phyloP scores from a whole-genome alignment of 2,329 filamentous ascomycete genomes.

The Sarocladium brachiariae region DNA sequence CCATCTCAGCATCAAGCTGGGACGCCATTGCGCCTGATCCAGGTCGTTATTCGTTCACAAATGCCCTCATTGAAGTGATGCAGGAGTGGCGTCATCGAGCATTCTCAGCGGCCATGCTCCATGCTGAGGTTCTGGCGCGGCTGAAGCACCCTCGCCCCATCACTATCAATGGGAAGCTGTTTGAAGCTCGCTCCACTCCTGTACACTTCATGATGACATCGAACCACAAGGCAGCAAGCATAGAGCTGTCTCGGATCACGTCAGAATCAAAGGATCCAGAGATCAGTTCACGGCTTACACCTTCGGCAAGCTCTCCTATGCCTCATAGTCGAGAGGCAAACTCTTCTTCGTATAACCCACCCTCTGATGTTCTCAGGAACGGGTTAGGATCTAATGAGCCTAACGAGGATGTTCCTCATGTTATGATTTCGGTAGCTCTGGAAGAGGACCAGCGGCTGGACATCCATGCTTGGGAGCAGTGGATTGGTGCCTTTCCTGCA shows the following conservation, averaged over 20 bases:
- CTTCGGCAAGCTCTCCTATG: conserved; percentile 23
- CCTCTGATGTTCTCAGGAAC: neutral
- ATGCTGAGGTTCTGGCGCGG: conserved; percentile 53
- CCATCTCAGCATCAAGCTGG: conserved; percentile 56
- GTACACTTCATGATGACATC: conserved; percentile 59
- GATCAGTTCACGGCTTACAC: neutral
- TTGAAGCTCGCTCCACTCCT: conserved; percentile 51
- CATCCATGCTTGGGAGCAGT: conserved; percentile 52
- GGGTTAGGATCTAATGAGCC: conserved; percentile 29
- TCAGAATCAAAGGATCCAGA: neutral
- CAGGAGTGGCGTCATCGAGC: conserved; percentile 48
- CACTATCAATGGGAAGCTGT: conserved; percentile 49
- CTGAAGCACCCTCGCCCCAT: conserved; percentile 53
- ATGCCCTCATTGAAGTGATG: conserved; percentile 51
- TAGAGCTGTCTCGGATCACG: conserved; percentile 40
- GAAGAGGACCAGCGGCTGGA: conserved; percentile 51
- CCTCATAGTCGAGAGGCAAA: neutral
- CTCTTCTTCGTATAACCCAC: neutral
- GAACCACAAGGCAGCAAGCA: conserved; percentile 51
- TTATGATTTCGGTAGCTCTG: conserved; percentile 53
- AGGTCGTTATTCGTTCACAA: conserved; percentile 53
- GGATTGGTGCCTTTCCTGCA: conserved; percentile 48
- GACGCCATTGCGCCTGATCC: conserved; percentile 54
- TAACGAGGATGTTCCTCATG: conserved; percentile 50
- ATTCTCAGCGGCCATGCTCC: conserved; percentile 55